Base-by-base conservation (phyloP, 2,329 filamentous ascomycete genomes). In the Epichloe scottii region DNA sequence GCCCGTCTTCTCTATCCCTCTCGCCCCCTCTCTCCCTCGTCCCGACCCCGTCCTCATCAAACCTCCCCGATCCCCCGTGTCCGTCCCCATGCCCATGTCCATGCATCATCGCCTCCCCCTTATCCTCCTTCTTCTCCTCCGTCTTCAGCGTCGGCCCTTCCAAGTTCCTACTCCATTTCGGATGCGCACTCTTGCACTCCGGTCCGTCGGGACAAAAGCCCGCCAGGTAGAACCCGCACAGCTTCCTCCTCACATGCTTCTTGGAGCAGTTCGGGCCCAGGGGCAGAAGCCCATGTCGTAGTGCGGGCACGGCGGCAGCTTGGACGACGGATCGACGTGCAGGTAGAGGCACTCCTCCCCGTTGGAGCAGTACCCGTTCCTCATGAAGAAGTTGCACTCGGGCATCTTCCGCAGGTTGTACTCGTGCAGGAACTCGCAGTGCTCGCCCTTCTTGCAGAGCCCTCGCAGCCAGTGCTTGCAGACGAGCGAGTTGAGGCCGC, bases 381-480 rank as follows among this genome's bases (percentile, higher is more conserved):
- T 81, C 52, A 89, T 84, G 70, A 91, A 97, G 69, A 95, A 95
- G 63, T 95, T 95, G 72, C 93, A 98, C 72, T 97, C 93, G 56
- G 93, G 90, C 89, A 97, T 97, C 68, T 93, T 90, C 56, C 93
- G 84, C 59, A 98, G 79, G 71, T 98, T 97, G 75, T 96, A 98
- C 71, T 97, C 93, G 76, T 98, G 93, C 46, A 97, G 76, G 63
- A 97, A 98, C 73, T 98, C 93, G 81, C 93, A 98, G 59, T 83
- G 81, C 64, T 96, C 85, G 61, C 91, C 93, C 71, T 97, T 97
- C 66, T 98, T 98, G 76, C 93, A 98, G 19, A 98, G 81, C 0
- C 90, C 91, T 57, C 94, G 87, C 63, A 97, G 82, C 84, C 93
- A 97, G 76, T 97, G 93, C 73, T 98, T 98, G 81, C 93, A 98